These are phyloP conservation scores for Nematodospora valgi DNA, from an alignment of 805 yeast species.

Conservation along the genomic window DNA sequence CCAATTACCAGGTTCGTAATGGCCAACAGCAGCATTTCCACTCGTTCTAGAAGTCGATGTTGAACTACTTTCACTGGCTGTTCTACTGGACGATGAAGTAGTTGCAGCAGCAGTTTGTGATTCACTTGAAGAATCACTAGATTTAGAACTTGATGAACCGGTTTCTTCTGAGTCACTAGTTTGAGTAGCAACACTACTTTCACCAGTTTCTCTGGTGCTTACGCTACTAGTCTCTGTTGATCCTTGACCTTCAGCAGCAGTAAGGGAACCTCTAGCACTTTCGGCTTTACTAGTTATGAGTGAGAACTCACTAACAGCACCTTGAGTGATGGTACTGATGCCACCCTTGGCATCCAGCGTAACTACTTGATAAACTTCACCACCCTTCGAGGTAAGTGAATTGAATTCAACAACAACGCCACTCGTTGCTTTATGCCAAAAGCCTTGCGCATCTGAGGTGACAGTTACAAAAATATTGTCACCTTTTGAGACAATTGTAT, in stretches of 20 bases:
- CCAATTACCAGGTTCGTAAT: conserved; percentile 2
- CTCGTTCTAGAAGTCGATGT: conserved; percentile 1
- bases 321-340: conserved; percentile 4
- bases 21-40: background rate
- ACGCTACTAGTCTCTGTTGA: no score
- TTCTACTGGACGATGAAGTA: no score
- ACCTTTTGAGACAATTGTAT: no score
- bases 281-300: background rate
- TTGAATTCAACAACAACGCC: conserved; percentile 5
- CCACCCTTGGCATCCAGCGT: conserved; percentile 6
- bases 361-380: conserved; percentile 2
- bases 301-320: conserved; percentile 6
- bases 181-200: no score
- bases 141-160: no score
- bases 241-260: background rate
- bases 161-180: no score
- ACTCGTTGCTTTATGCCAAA: conserved; percentile 3
- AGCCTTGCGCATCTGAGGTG: conserved; percentile 6
- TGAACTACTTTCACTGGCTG: no score
- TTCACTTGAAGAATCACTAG: no score
- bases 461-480: conserved; percentile 4
- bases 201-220: no score
- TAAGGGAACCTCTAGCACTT: conserved; percentile 4
- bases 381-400: conserved; percentile 5
- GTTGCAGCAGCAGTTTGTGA: no score